Conservation (phyloP, 441 rosid genomes). For the Viola pubescens region DNA sequence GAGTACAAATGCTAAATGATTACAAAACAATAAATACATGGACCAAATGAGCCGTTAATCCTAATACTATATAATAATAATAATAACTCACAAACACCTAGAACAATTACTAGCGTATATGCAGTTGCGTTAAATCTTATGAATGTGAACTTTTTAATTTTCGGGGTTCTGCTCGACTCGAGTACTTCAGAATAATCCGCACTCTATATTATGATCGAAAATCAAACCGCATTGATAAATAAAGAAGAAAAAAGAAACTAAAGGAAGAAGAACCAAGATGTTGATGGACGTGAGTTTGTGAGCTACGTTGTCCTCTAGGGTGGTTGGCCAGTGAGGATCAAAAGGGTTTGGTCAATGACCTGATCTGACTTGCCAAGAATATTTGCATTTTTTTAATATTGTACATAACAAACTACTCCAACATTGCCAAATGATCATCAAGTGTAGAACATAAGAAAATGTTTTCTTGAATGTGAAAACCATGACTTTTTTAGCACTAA, state of each 20-base stretch:
- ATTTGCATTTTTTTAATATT: neutral
- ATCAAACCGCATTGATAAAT: no score
- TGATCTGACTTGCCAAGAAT: slow-evolving; percentile 14
- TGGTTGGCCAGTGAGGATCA: slow-evolving; percentile 25
- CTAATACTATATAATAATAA: no score
- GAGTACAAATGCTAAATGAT: no score
- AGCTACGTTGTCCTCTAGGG: slow-evolving; percentile 18
- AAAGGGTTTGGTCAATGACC: slow-evolving; percentile 20
- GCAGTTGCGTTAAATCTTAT: no score
- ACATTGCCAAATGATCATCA: neutral
- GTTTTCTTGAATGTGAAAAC: slow-evolving; percentile 22
- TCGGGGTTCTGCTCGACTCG: no score
- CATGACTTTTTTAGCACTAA: slow-evolving; percentile 15
- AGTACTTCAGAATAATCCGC: no score
- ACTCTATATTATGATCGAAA: no score
- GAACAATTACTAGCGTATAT: no score
- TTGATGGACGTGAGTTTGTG: slow-evolving; percentile 9
- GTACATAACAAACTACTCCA: neutral
- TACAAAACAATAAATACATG: no score
- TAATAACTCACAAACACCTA: no score
- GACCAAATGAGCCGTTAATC: no score
- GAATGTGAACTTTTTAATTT: no score
- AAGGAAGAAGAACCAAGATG: slow-evolving; percentile 8
- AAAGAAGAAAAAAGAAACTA: neutral
- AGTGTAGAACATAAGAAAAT: neutral